These are phyloP conservation scores for Logfia minima DNA, from an alignment of 129 eudicot genomes.

Conservation along the genomic window DNA sequence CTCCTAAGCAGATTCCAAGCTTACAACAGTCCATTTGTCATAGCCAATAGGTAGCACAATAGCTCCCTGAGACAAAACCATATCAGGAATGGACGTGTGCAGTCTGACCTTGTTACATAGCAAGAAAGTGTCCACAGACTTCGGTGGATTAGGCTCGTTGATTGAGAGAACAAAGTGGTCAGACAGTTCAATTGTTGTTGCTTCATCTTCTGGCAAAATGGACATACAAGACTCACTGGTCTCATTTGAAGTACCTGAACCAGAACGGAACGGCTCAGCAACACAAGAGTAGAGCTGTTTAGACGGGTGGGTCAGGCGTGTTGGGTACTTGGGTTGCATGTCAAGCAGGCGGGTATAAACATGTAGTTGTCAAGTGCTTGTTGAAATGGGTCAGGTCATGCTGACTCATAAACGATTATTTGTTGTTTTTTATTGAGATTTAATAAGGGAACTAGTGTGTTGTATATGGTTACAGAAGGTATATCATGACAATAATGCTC, in stretches of 20 bases:
- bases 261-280: neutral
- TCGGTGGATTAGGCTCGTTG: slow-evolving; percentile 15
- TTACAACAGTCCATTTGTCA: slow-evolving; percentile 47
- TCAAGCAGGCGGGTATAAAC: neutral
- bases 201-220: neutral
- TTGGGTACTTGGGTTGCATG: neutral
- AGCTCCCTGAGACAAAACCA: slow-evolving; percentile 37
- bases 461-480: neutral
- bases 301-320: neutral
- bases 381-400: neutral
- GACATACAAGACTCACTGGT: neutral
- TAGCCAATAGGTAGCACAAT: slow-evolving; percentile 45
- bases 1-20: slow-evolving; percentile 38
- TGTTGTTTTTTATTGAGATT: no score
- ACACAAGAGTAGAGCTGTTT: neutral
- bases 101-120: slow-evolving; percentile 48
- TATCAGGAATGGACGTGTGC: slow-evolving; percentile 46
- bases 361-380: neutral
- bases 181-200: slow-evolving; percentile 13
- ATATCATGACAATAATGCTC: neutral
- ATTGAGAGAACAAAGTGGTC: slow-evolving; percentile 19
- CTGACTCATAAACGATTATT: no score
- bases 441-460: neutral
- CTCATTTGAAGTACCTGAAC: neutral
- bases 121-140: slow-evolving; percentile 33